Conservation (phyloP, 257 asterid species). For the Penstemon barbatus region DNA sequence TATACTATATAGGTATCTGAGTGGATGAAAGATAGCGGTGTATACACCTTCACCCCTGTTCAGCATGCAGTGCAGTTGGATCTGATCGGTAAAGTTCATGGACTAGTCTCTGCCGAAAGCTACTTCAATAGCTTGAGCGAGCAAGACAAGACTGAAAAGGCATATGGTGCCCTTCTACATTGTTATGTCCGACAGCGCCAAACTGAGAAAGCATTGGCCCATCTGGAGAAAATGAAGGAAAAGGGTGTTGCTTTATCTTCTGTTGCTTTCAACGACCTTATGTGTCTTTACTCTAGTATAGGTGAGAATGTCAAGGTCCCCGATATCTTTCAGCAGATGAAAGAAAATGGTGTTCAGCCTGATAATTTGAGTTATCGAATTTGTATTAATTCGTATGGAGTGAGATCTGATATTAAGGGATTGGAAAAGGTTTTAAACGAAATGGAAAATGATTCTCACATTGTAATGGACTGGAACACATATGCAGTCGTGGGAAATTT, state of each 20-base stretch:
- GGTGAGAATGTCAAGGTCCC: conserved; percentile 57
- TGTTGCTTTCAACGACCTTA: conserved; percentile 62
- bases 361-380: conserved; percentile 75
- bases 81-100: conserved; percentile 76
- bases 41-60: conserved; percentile 51
- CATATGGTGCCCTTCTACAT: conserved; percentile 84
- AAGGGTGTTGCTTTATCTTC: conserved; percentile 54
- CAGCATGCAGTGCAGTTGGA: conserved; percentile 84
- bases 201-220: conserved; percentile 51
- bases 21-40: conserved; percentile 55
- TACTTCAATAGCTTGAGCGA: conserved; percentile 63
- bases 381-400: conserved; percentile 75
- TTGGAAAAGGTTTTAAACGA: conserved; percentile 61
- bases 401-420: conserved; percentile 62
- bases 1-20: conserved; percentile 55
- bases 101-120: conserved; percentile 59
- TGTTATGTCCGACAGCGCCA: conserved; percentile 66
- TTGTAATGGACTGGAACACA: conserved; percentile 74
- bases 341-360: conserved; percentile 50
- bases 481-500: conserved; percentile 66
- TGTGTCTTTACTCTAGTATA: conserved; percentile 56
- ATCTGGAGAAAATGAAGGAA: conserved; percentile 59
- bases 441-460: conserved; percentile 57
- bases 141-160: conserved; percentile 59
- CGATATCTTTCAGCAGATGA: conserved; percentile 53